A percentile compares a stretch with the other conserved stretches of the same genome.
These are phyloP conservation scores for Phylloporus arenicola DNA, from an alignment of 768 basidiomycete genomes.

Conservation along the genomic window DNA sequence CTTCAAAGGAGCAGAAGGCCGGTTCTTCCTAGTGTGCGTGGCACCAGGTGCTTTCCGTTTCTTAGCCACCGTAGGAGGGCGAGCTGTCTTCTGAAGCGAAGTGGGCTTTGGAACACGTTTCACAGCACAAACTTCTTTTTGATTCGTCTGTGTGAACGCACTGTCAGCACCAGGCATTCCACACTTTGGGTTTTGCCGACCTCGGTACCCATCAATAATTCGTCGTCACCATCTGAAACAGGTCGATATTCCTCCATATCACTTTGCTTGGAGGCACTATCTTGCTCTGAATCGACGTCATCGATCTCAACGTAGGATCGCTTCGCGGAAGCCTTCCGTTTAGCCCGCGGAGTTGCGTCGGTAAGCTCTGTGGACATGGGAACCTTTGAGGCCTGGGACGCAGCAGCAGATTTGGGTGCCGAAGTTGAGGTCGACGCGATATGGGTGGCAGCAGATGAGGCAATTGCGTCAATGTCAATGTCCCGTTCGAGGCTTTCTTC, in stretches of 20 bases:
- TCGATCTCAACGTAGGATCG: constrained; percentile 31
- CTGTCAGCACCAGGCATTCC: background rate
- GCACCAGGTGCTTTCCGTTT: constrained; percentile 17
- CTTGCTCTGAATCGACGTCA: constrained; percentile 20
- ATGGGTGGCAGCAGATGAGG: constrained; percentile 13
- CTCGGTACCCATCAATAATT: constrained; percentile 56
- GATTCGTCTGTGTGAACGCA: constrained; percentile 37
- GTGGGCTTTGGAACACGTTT: constrained; percentile 20
- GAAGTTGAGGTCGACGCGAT: constrained; percentile 12
- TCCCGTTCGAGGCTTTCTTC: constrained; percentile 51
- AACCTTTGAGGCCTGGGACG: constrained; percentile 11
- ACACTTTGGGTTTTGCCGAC: constrained; percentile 30
- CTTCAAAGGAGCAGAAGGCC: constrained; percentile 2
- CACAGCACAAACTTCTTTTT: constrained; percentile 32
- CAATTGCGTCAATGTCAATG: background rate
- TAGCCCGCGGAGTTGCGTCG: constrained; percentile 10
- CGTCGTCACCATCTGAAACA: constrained; percentile 48
- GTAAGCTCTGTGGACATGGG: background rate
- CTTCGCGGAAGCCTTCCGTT: constrained; percentile 20
- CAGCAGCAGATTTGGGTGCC: constrained; percentile 1
- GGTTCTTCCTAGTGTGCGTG: constrained; percentile 9
- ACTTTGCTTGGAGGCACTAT: constrained; percentile 7
- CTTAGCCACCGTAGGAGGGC: constrained; percentile 9
- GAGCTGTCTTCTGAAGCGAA: constrained; percentile 3
- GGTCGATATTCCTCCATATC: constrained; percentile 12